A percentile compares a stretch with the other conserved stretches of the same genome.
phyloP scores from a whole-genome alignment of 208 protist species.

The Balamuthia mandrillaris region DNA sequence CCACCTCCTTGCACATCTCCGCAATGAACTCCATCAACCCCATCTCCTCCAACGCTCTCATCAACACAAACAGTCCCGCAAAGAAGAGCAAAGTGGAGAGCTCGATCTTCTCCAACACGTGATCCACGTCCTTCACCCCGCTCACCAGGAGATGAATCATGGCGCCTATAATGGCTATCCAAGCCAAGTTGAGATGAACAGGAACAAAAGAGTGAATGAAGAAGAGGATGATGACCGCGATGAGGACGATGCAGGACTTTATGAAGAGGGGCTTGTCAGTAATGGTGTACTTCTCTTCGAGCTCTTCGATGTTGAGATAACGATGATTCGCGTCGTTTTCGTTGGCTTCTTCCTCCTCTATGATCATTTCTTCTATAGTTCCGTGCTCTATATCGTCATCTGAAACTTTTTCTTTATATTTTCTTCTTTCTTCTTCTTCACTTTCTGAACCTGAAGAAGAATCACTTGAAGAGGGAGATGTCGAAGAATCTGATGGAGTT shows the following conservation, averaged over 20 bases:
- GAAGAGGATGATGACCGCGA: constrained; percentile 56
- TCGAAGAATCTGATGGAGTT: too few relatives aligned
- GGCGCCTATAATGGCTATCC: constrained; percentile 58
- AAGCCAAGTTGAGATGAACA: constrained; percentile 44
- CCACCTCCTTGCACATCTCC: too few relatives aligned
- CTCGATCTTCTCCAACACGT: constrained; percentile 57
- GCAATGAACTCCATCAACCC: constrained; percentile 52
- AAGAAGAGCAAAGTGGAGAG: constrained; percentile 67
- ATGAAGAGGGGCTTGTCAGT: constrained; percentile 40
- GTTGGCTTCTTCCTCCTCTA: too few relatives aligned
- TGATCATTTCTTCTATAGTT: too few relatives aligned
- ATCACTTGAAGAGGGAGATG: too few relatives aligned
- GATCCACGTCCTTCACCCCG: constrained; percentile 28
- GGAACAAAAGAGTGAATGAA: constrained; percentile 40
- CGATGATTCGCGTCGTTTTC: background rate
- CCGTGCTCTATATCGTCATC: too few relatives aligned
- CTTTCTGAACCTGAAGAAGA: background rate
- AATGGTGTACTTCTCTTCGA: constrained; percentile 51
- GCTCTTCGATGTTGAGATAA: constrained; percentile 39
- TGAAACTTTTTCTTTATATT: too few relatives aligned
- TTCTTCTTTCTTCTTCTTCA: background rate
- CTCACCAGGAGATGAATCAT: constrained; percentile 43
- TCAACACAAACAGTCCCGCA: constrained; percentile 59
- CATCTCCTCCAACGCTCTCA: constrained; percentile 49
- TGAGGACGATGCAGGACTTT: constrained; percentile 39